Base-by-base conservation (phyloP, 2,329 filamentous ascomycete species). In the Xylariaceae sp. region DNA sequence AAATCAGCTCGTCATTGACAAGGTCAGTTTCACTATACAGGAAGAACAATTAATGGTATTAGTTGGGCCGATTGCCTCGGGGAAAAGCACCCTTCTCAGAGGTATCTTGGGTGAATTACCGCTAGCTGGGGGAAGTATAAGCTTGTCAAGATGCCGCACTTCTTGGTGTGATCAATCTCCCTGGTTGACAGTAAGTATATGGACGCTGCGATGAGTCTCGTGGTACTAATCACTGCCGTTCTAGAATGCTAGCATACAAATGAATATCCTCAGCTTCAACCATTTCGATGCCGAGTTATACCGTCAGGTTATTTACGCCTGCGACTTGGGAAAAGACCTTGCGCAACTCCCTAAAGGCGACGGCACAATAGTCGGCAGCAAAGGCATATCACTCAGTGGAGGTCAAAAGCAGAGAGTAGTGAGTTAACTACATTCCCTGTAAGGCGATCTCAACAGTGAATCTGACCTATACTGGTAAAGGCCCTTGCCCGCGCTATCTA, bases 231-330 rank as follows among this genome's bases (percentile, higher is more conserved):
- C 22, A 26, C 6, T 26, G 22, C 11, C 11, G 6, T 11, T 11
- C 11, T 17, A 32, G 33, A 64, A 62, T 31, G 55, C 54, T 24
- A 63, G 57, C 1, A 49, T 65, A n/a, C 52, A 57, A 3, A 46
- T 60, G 11, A 65, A 64, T 26, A 59, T 65, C 15, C 32, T 57
- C 2, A 59, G 62, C 28, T 56, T 57, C 34, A 49, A 48, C 17
- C 35, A 51, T 6, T 64, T 57, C 17, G 60, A 64, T 19, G 50
- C 57, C 30, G 26, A 29, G 12, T 55, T 57, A 6, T 65, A 65
- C 31, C 35, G 42, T 3, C 37, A 35, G 8, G 45, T 56, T 12
- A 9, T 56, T 1, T 22, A 47, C n/a, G 48, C 53, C 9, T 52
- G 50, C 18, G 48, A 39, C 12, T 42, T 58, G 13, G 34, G 43